These are phyloP conservation scores for Aspergillus cavernicola DNA, from an alignment of 495 filamentous ascomycete genomes.

Conservation along the genomic window DNA sequence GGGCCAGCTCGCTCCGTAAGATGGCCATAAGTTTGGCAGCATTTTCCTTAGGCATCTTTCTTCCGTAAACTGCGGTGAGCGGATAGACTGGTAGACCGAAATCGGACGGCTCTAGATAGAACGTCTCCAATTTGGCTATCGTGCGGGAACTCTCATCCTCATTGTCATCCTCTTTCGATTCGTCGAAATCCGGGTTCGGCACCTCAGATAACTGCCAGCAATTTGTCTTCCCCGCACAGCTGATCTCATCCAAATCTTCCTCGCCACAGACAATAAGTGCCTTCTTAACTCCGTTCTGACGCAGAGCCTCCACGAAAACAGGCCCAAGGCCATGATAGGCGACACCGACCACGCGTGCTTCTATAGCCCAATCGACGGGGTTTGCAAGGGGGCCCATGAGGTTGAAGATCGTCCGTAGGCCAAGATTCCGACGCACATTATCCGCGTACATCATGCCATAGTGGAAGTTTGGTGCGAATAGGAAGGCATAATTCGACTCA, in stretches of 20 bases:
- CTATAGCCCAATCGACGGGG: slow-evolving; percentile 72
- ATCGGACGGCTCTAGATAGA: slow-evolving; percentile 70
- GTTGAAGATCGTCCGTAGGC: slow-evolving; percentile 95
- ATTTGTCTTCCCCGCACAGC: slow-evolving; percentile 76
- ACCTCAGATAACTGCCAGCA: slow-evolving; percentile 77
- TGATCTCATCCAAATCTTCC: slow-evolving; percentile 94
- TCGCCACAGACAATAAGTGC: slow-evolving; percentile 90
- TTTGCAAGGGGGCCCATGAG: slow-evolving; percentile 89
- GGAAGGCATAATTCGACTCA: slow-evolving; percentile 84
- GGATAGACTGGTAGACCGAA: slow-evolving; percentile 80
- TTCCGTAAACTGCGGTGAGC: slow-evolving; percentile 71
- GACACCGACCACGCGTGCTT: slow-evolving; percentile 88
- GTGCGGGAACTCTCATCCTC: slow-evolving; percentile 41
- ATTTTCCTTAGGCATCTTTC: slow-evolving; percentile 83
- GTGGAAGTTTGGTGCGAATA: slow-evolving; percentile 96
- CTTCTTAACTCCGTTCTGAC: slow-evolving; percentile 71
- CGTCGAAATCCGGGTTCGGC: slow-evolving; percentile 40
- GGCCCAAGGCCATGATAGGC: slow-evolving; percentile 80
- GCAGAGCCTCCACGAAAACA: slow-evolving; percentile 81
- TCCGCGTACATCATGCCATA: slow-evolving; percentile 87
- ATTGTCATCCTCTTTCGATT: slow-evolving; percentile 26
- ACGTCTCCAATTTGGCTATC: slow-evolving; percentile 61
- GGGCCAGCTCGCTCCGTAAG: slow-evolving; percentile 64
- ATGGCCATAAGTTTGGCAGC: slow-evolving; percentile 74
- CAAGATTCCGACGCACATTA: slow-evolving; percentile 74